Base-by-base conservation (phyloP, 768 basidiomycete genomes). In the Suillus cothurnatus region DNA sequence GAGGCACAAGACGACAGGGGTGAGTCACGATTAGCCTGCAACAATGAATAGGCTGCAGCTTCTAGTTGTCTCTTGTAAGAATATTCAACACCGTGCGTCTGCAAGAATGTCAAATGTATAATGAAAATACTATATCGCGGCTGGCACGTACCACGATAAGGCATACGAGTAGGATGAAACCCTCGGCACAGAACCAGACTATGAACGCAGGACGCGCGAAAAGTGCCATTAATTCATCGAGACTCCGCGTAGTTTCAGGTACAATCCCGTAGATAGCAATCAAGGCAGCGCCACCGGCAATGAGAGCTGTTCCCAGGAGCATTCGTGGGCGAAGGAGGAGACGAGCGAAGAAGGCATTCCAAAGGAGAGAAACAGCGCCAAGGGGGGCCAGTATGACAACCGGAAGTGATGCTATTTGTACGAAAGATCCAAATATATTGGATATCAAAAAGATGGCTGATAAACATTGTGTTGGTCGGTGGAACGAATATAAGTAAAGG, bases 341-440 rank as follows among this genome's bases (percentile, higher is more conserved):
- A 36, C 88, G 84, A 19, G 95, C 94, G 72, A 97, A 95, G 71
- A 97, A 86, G 5, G 95, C 95, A 74, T 98, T 98, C 92, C 92
- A 97, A 34, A 98, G 85, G 34, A 98, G 85, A 3, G 92, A 94
- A 36, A 96, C 92, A 0, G 95, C 95, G 14, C 95, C 95, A 5
- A 98, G 84, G 0, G 95, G 95, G 0, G 95, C 95, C 61, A 98
- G 90, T 64, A 98, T 93, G 66, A 97, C 95, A 68, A 98, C 93
- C 3, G 95, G 95, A 15, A 98, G 86, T 2, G 94, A 92, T 11
- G 94, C 94, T 49, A 98, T 94, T 79, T 97, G 95, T 69, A 97
- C 91, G 43, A 96, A 78, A 2, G 94, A 95, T 8, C 94, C 93
- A 58, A 95, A 79, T 65, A 96, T 79, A 77, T 97, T 97, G 60